Evolutionary conservation across 1,139 yeast species (phyloP), one percentile per base, ranked within the genome.

Genomic region (Saccharomyces pastorianus): DNA sequence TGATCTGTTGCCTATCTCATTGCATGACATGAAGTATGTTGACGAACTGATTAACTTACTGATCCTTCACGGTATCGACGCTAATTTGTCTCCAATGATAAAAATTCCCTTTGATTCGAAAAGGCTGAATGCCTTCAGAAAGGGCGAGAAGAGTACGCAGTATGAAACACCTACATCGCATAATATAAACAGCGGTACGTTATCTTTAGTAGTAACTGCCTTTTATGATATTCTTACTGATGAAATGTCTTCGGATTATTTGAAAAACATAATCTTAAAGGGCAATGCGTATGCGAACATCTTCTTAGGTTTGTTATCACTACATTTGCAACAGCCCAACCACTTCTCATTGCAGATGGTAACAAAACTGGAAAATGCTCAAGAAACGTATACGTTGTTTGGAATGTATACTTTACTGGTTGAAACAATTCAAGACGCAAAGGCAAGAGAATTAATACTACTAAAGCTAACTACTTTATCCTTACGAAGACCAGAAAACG

Each of bases 21-120:
- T 91, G 8, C 91, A 88, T 64, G 98, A 91, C 65, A 82, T 91
- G 75, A 85, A 83, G 65, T 79, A 82, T 2, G 80, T 91, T 56
- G 84, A 88, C 50, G 79, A 77, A 29, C 65, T 91, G 50, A 70
- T 85, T 26, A 85, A 85, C 57, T 58, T 84, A n/a, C 73, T 91
- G 2, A 80, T 90, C 0, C 70, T 85, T 1, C 85, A 82, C 58
- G 91, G 96, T 0, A 76, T 90, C 0, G 86, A 85, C 59, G 82
- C 93, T 0, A 79, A 82, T 32, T 61, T 88, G 3, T 79, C 82
- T 1, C 59, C 67, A 34, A 78, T 77, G 2, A 75, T 83, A n/a
- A 89, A 93, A 0, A 77, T 88, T 4, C 90, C 95, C 0, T 67
- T 86, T 31, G 83, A 77, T 3, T 78, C 82, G 58, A 73, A 95